Percentiles rank a stretch among this genome's conserved stretches.
Conservation (phyloP, 2,329 filamentous ascomycete species). For the Penicillium capsulatum region DNA sequence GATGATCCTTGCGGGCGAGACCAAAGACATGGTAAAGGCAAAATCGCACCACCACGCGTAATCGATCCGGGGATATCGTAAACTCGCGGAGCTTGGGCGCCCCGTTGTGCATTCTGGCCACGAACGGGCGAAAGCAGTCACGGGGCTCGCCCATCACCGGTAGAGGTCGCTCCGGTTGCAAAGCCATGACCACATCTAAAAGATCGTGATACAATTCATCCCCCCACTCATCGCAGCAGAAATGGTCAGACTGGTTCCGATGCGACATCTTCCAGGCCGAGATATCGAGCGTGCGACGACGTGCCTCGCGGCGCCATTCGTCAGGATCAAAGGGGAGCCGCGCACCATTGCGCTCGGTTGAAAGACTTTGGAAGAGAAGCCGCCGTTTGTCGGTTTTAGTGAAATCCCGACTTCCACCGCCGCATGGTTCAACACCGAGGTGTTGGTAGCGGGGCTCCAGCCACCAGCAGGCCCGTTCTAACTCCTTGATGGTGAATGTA, state of each 20-base stretch:
- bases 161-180: background rate
- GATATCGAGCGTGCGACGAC: background rate
- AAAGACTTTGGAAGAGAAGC: background rate
- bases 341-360: background rate
- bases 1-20: background rate
- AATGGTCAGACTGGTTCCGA: background rate
- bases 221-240: slow-evolving; percentile 2
- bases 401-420: too few species aligned
- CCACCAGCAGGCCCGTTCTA: background rate
- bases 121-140: slow-evolving; percentile 1
- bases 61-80: background rate
- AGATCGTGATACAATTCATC: slow-evolving; percentile 3
- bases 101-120: background rate
- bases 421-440: too few species aligned
- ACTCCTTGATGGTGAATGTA: background rate
- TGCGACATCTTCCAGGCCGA: background rate
- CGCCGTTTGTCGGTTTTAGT: background rate
- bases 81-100: background rate
- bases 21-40: slow-evolving; percentile 2
- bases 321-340: background rate
- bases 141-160: background rate
- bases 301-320: background rate
- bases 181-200: background rate
- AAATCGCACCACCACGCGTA: background rate
- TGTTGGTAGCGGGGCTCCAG: background rate